Conservation (phyloP, 2,329 filamentous ascomycete species). For the Botrytis byssoidea region DNA sequence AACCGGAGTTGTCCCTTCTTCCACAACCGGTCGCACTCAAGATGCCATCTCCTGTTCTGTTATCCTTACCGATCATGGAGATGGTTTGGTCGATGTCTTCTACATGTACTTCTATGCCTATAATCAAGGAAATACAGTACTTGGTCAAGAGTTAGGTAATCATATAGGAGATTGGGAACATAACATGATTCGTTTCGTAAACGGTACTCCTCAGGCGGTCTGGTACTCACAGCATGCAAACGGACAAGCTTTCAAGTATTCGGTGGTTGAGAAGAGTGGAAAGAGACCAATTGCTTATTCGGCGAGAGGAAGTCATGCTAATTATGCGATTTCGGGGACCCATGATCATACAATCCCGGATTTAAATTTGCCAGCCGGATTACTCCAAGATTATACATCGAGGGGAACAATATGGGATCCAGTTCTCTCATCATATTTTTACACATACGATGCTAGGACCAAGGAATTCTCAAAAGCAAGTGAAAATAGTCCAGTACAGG, state of each 20-base stretch:
- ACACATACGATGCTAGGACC: conserved; percentile 48
- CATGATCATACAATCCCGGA: conserved; percentile 65
- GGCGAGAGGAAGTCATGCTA: conserved; percentile 61
- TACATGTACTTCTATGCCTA: conserved; percentile 42
- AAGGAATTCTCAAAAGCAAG: conserved; percentile 30
- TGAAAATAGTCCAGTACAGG: conserved; percentile 48
- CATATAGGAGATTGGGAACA: conserved; percentile 69
- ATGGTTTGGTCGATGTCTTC: conserved; percentile 42
- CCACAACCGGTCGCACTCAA: conserved; percentile 47
- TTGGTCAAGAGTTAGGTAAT: conserved; percentile 38
- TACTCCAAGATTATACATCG: conserved; percentile 55
- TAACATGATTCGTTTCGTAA: conserved; percentile 63
- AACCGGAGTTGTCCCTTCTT: conserved; percentile 53
- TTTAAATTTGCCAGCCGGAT: conserved; percentile 53
- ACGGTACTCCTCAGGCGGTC: conserved; percentile 53
- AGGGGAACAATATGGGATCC: conserved; percentile 61
- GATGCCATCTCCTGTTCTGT: conserved; percentile 51
- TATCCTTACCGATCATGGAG: conserved; percentile 56
- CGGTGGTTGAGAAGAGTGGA: conserved; percentile 52
- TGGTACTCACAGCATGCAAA: conserved; percentile 64
- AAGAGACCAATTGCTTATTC: conserved; percentile 56
- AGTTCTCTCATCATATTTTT: conserved; percentile 53
- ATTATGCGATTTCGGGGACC: conserved; percentile 57
- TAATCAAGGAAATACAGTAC: conserved; percentile 38
- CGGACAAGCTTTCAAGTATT: conserved; percentile 62